These are phyloP conservation scores for Colletotrichum sp. DNA, from an alignment of 2,329 filamentous ascomycete species.

Conservation along the genomic window DNA sequence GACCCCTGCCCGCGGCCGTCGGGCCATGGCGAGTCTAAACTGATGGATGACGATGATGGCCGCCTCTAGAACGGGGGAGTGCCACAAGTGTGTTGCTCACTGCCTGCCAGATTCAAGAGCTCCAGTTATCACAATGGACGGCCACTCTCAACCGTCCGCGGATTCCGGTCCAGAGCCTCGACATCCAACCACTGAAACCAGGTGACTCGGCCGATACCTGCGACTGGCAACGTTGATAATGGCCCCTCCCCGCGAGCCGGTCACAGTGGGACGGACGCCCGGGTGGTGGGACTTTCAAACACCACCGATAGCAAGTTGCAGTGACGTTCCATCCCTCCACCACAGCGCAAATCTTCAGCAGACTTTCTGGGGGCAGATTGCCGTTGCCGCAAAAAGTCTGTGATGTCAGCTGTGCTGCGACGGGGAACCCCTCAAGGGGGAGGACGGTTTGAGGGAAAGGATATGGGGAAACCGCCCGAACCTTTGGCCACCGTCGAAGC, in stretches of 20 bases:
- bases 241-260: not conserved
- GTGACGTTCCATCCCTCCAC: conserved; percentile 25
- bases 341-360: conserved; percentile 8
- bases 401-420: conserved; percentile 20
- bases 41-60: conserved; percentile 1
- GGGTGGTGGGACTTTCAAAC: conserved; percentile 9
- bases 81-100: not conserved
- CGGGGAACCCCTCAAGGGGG: not conserved
- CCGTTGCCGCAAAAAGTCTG: conserved; percentile 1
- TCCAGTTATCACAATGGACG: not conserved
- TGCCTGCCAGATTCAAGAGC: not conserved
- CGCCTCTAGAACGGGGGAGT: not conserved
- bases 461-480: not conserved
- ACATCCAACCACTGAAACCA: conserved; percentile 7
- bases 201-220: conserved; percentile 9
- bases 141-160: not conserved
- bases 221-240: conserved; percentile 20
- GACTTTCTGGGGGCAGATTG: not conserved
- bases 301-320: conserved; percentile 13
- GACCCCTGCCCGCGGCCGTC: not conserved
- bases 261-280: conserved; percentile 8
- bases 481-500: not conserved
- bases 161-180: not conserved
- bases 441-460: not conserved
- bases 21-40: not conserved